Evolutionary conservation across 257 asterid species (phyloP).

Genomic region (Salvia rosmarinus): DNA sequence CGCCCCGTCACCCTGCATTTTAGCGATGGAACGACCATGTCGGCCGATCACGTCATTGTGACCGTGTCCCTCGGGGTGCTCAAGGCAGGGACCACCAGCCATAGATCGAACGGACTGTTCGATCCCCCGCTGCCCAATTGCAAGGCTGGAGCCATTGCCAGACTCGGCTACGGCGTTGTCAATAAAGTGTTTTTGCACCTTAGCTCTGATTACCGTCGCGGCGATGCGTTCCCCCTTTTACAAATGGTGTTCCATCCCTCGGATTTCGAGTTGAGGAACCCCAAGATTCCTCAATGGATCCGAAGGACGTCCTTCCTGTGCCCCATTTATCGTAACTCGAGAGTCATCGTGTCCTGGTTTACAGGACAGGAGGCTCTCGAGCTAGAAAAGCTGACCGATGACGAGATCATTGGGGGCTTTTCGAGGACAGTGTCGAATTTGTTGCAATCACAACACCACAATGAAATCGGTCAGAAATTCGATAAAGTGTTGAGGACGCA

Average conservation of each 20-base stretch:
- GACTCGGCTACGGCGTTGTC: constrained; percentile 82
- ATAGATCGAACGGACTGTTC: constrained; percentile 47
- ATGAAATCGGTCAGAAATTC: constrained; percentile 29
- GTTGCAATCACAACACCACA: constrained; percentile 23
- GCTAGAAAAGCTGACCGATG: constrained; percentile 60
- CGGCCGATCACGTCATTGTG: constrained; percentile 75
- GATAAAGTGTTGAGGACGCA: constrained; percentile 59
- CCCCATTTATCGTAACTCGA: constrained; percentile 65
- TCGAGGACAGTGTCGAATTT: constrained; percentile 59
- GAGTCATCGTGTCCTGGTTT: constrained; percentile 66
- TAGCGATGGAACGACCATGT: constrained; percentile 55
- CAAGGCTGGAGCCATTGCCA: constrained; percentile 65
- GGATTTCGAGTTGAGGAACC: constrained; percentile 37
- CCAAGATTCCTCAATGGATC: constrained; percentile 74
- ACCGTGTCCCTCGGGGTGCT: constrained; percentile 86
- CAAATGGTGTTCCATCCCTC: constrained; percentile 70
- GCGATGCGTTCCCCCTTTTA: constrained; percentile 50
- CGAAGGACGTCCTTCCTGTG: constrained; percentile 58
- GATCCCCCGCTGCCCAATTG: constrained; percentile 66
- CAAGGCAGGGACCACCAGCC: constrained; percentile 53
- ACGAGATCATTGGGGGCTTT: constrained; percentile 64
- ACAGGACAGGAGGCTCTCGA: constrained; percentile 84
- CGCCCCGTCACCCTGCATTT: constrained; percentile 75
- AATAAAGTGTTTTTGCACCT: constrained; percentile 73
- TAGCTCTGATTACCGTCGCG: constrained; percentile 20